Evolutionary conservation across 2,329 filamentous ascomycete species (phyloP), one percentile per base, ranked within the genome.

Genomic region (Cercospora canescens): DNA sequence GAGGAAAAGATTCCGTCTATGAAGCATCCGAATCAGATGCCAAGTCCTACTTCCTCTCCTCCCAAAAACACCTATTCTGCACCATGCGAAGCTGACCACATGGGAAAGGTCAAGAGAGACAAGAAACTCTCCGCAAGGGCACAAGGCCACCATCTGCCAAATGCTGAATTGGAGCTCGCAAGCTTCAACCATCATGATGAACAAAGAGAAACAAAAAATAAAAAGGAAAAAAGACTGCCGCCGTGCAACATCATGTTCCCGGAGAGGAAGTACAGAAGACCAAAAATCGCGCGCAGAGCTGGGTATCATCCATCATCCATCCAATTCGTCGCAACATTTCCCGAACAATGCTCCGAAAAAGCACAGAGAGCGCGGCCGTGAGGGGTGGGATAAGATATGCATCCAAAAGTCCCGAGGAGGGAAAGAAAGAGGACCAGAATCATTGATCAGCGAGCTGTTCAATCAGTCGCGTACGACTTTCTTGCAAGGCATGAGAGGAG

Each of bases 301-400:
- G 67, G 64, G 64, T 69, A 69, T 69, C 67, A 63, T 69, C 64
- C 66, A 69, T 69, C 67, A 63, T 69, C 64, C 66, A 56, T 60
- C 30, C 50, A 32, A 32, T 26, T 48, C 41, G 50, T 55, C 32
- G 50, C 50, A 55, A 48, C 30, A n/a, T 65, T n/a, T 60, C 64
- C 63, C 64, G 39, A 59, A 64, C 61, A 67, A 50, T 50, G 37
- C 58, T 48, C 32, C 50, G 52, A 62, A 55, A 63, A 55, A 60
- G 62, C 54, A 54, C 26, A 32, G 50, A 48, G 41, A 48, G 41
- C 9, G 12, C 32, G 50, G 58, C 45, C 58, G 58, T 63, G 54
- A 59, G 60, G n/a, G n/a, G 55, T 66, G 63, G 48, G 28, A 56
- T 65, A 62, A 60, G 35, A 56, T 65, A 64, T 63, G 55, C 58